Conservation (phyloP, 2,329 filamentous ascomycete species). For the Parasarocladium wereldwijsianum region DNA sequence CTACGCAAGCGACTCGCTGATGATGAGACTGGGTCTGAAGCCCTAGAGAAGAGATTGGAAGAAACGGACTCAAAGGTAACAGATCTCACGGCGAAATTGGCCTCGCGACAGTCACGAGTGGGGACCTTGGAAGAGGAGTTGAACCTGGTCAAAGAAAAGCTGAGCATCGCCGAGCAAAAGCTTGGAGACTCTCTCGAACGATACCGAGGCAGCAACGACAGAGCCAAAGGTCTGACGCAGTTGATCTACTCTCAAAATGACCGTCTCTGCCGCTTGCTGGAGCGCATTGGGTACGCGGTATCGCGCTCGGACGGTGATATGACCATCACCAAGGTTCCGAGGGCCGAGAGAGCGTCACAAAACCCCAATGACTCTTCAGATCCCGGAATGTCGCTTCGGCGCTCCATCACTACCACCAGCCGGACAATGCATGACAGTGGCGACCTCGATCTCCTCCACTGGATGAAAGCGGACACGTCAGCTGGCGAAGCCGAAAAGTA, state of each 20-base stretch:
- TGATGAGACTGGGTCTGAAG: conserved; percentile 72
- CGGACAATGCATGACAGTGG: conserved; percentile 43
- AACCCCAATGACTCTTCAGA: conserved; percentile 45
- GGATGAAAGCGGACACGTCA: conserved; percentile 57
- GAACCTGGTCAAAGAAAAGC: conserved; percentile 50
- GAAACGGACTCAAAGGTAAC: conserved; percentile 62
- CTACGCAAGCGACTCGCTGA: conserved; percentile 62
- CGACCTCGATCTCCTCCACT: conserved; percentile 64
- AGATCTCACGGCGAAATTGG: conserved; percentile 53
- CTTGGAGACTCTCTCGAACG: conserved; percentile 36
- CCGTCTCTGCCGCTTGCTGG: conserved; percentile 66
- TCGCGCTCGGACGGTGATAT: conserved; percentile 59
- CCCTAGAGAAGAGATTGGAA: conserved; percentile 56
- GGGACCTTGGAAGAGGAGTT: conserved; percentile 66
- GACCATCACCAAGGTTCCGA: conserved; percentile 57
- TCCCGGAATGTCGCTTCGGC: conserved; percentile 35
- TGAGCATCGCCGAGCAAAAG: conserved; percentile 37
- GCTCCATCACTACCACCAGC: conserved; percentile 35
- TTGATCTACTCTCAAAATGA: conserved; percentile 74
- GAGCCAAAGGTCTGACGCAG: conserved; percentile 72
- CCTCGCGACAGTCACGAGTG: conserved; percentile 60
- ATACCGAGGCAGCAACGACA: conserved; percentile 54
- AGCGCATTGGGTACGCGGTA: conserved; percentile 74
- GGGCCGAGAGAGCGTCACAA: conserved; percentile 38
- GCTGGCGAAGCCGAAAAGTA: conserved; percentile 57